Evolutionary conservation across 257 asterid genomes (phyloP).

Genomic region (Lantana camara): DNA sequence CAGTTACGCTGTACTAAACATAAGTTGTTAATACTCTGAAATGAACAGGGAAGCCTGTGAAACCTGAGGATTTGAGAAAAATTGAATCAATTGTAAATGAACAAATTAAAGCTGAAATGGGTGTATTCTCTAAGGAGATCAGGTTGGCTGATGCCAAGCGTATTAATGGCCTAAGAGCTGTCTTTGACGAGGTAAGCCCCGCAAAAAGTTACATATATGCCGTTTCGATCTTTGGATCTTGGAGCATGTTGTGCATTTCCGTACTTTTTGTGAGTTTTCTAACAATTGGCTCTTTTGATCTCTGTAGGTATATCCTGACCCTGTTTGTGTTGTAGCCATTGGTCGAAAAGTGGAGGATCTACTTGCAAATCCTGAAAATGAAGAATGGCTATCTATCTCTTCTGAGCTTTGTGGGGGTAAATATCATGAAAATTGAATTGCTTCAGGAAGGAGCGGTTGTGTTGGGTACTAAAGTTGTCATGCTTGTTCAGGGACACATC

Average conservation of each 20-base stretch:
- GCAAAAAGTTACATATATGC: not conserved
- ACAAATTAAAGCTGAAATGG: conserved; percentile 81
- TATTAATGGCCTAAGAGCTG: conserved; percentile 88
- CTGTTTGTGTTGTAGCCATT: conserved; percentile 92
- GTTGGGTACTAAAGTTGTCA: conserved; percentile 22
- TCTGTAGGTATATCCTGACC: conserved; percentile 91
- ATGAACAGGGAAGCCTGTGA: conserved; percentile 89
- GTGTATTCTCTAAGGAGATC: conserved; percentile 79
- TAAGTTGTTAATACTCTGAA: conserved; percentile 21
- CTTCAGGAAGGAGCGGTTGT: not conserved
- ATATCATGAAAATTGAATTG: conserved; percentile 19
- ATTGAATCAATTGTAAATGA: conserved; percentile 92
- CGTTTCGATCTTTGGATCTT: not conserved
- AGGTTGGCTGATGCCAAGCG: conserved; percentile 76
- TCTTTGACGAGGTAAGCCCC: conserved; percentile 90
- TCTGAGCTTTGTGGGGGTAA: conserved; percentile 98
- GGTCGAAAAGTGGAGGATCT: conserved; percentile 92
- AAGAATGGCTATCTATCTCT: conserved; percentile 79
- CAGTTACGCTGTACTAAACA: not conserved
- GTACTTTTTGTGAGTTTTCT: not conserved
- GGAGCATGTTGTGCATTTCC: conserved; percentile 16
- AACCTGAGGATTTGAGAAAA: conserved; percentile 79
- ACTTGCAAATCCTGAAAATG: conserved; percentile 77
- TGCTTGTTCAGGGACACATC: conserved; percentile 79
- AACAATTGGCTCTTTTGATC: conserved; percentile 5